Conservation (phyloP, 768 basidiomycete genomes). For the Kwoniella mangroviensis region DNA sequence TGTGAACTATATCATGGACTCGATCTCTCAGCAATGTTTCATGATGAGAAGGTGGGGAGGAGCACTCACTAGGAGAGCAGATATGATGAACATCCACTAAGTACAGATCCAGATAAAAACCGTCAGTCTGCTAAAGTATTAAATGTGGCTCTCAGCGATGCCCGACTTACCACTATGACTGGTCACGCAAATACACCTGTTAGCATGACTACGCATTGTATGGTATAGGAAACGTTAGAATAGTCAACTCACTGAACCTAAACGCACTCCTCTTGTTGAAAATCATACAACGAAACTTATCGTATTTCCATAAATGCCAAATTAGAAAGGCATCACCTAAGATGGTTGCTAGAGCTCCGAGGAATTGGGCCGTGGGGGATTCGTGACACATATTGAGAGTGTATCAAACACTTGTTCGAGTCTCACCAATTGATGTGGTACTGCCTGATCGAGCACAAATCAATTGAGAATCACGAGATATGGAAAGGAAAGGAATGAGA, state of each 20-base stretch:
- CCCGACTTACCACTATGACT: slow-evolving; percentile 17
- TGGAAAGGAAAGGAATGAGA: no score
- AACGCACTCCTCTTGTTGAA: slow-evolving; percentile 32
- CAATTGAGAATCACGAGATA: no score
- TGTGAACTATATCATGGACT: slow-evolving; percentile 25
- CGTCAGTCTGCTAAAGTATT: not conserved
- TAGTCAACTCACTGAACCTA: slow-evolving; percentile 34
- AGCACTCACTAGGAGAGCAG: slow-evolving; percentile 12
- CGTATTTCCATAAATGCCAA: slow-evolving; percentile 45
- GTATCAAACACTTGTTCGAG: not conserved
- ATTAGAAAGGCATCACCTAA: slow-evolving; percentile 31
- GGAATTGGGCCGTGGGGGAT: slow-evolving; percentile 35
- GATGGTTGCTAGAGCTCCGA: slow-evolving; percentile 38
- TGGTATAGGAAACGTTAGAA: no score
- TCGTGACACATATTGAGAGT: slow-evolving; percentile 34
- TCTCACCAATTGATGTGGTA: no score
- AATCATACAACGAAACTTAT: slow-evolving; percentile 34
- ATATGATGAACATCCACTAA: slow-evolving; percentile 25
- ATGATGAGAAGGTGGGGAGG: not conserved
- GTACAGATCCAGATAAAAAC: not conserved
- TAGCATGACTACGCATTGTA: not conserved
- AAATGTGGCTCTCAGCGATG: not conserved
- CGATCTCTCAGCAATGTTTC: not conserved
- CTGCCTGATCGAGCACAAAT: no score
- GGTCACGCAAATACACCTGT: no score